phyloP scores from a whole-genome alignment of 805 yeast genomes.

The Candida vartiovaarae region DNA sequence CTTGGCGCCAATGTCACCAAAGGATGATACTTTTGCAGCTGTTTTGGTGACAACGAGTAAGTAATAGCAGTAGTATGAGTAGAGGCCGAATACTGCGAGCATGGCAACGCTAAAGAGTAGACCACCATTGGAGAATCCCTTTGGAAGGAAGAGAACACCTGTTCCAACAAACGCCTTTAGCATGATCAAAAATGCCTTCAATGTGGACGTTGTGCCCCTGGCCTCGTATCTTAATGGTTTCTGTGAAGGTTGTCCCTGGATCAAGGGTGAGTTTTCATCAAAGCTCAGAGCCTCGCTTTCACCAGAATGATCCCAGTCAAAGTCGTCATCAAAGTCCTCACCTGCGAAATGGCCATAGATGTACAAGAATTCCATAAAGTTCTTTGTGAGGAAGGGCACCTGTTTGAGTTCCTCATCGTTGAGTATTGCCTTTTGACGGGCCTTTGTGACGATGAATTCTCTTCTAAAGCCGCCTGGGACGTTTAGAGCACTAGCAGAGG shows the following conservation, averaged over 20 bases:
- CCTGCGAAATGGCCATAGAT: constrained; percentile 86
- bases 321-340: constrained; percentile 71
- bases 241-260: constrained; percentile 5
- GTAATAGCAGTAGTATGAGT: constrained; percentile 75
- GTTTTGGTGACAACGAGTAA: constrained; percentile 53
- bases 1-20: constrained; percentile 65
- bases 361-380: constrained; percentile 70
- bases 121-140: constrained; percentile 70
- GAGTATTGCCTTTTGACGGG: constrained; percentile 15
- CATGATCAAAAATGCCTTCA: constrained; percentile 63
- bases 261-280: constrained; percentile 25
- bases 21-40: constrained; percentile 59
- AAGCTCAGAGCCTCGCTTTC: constrained; percentile 15
- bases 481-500: constrained; percentile 62
- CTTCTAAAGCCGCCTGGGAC: constrained; percentile 83
- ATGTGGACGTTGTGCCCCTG: constrained; percentile 63
- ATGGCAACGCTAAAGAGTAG: constrained; percentile 47
- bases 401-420: constrained; percentile 24
- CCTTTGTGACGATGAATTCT: constrained; percentile 46
- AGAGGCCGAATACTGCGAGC: constrained; percentile 52
- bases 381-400: constrained; percentile 52
- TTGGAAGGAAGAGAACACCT: constrained; percentile 65
- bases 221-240: constrained; percentile 22
- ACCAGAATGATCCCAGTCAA: constrained; percentile 35
- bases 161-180: constrained; percentile 75